Evolutionary conservation across 805 yeast species (phyloP).

Genomic region (Wickerhamiella shivajii): DNA sequence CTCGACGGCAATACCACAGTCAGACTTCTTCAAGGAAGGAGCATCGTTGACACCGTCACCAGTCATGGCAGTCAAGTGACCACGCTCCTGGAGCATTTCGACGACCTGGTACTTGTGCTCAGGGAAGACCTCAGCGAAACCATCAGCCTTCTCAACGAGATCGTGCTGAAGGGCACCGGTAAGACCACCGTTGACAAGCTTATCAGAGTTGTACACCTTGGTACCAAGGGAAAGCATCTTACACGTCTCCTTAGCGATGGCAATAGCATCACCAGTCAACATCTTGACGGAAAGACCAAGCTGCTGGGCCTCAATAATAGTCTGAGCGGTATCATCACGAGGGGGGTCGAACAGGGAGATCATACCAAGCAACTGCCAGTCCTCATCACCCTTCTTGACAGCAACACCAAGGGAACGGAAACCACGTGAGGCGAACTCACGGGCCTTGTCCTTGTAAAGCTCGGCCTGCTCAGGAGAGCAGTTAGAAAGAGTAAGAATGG

Average conservation of each 20-base stretch:
- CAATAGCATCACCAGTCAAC: conserved; percentile 98
- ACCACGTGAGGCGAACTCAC: conserved; percentile 96
- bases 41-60: conserved; percentile 99
- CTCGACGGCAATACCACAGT: conserved; percentile 94
- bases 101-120: conserved; percentile 94
- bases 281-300: conserved; percentile 93
- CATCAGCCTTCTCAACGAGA: conserved; percentile 94
- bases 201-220: conserved; percentile 92
- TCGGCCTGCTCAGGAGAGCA: conserved; percentile 82
- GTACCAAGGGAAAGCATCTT: conserved; percentile 95
- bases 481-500: conserved; percentile 42
- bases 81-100: conserved; percentile 88
- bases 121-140: conserved; percentile 98
- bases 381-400: conserved; percentile 97
- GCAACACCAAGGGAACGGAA: conserved; percentile 98
- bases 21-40: conserved; percentile 93
- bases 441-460: conserved; percentile 91
- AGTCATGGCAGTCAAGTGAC: conserved; percentile 97
- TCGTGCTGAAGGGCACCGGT: conserved; percentile 97
- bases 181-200: conserved; percentile 91
- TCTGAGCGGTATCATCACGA: conserved; percentile 94
- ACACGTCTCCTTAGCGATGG: conserved; percentile 97
- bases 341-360: conserved; percentile 99
- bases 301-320: conserved; percentile 81
- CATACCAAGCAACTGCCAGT: conserved; percentile 95